Base-by-base conservation (phyloP, 2,329 filamentous ascomycete genomes). In the Cephalotrichum gorgonifer region DNA sequence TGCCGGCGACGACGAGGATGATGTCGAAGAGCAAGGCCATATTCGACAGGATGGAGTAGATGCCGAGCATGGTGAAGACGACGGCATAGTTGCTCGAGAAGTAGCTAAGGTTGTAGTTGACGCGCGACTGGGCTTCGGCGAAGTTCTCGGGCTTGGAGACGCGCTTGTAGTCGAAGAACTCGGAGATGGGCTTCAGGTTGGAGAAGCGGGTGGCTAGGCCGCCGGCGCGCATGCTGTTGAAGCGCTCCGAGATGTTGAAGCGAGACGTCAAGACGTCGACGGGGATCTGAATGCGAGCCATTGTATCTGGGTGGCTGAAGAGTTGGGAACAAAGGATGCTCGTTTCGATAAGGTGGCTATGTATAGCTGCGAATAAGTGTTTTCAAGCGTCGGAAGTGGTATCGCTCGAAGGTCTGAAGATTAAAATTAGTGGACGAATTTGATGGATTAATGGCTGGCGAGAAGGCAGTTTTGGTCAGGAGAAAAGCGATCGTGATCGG, bases 81-180 rank as follows among this genome's bases (percentile, higher is more conserved):
- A 86, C 85, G 57, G 86, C 85, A 78, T 98, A 98, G 75, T 98
- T 98, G 84, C 88, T 96, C 54, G 89, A 94, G 76, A 95, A 98
- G 74, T 97, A 86, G 66, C 86, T 82, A 56, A 98, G 73, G 70
- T 98, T 98, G 83, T 96, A 96, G 76, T 94, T 95, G 72, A 95
- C 83, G 56, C 91, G 83, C 58, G 85, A 89, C 70, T 97, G 91
- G 55, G 88, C 81, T 68, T 96, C 90, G 56, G 73, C 74, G 61
- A 97, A 96, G 73, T 94, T 94, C 63, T 79, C 80, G 26, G 93
- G 93, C 74, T 97, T 98, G 56, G 88, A 95, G 50, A 98, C 61
- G 58, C 90, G 88, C 81, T 96, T 96, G 71, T 97, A 69, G 69
- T 97, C 90, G 67, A 96, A 78, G 71, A 98, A 98, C 70, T 98